Base-by-base conservation (phyloP, 2,329 filamentous ascomycete species). In the Davidsoniella virescens region DNA sequence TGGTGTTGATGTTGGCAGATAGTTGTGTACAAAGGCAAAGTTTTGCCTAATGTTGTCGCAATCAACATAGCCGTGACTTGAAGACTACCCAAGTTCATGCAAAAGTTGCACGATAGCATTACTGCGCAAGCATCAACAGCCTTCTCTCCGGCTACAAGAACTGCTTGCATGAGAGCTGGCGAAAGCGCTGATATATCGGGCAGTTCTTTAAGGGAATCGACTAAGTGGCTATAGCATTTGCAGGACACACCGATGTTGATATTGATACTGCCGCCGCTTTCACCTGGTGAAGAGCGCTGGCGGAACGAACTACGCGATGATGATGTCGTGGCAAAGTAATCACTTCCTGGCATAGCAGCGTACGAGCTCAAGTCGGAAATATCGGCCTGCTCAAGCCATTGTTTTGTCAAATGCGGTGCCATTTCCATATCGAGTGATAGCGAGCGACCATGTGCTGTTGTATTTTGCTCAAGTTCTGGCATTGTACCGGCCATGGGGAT, bases 41-140 rank as follows among this genome's bases (percentile, higher is more conserved):
- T 67, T 56, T 71, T 69, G 45, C 66, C 65, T 16, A 74, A 65
- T 17, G 73, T 61, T 0, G 70, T 72, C 0, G 67, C 68, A n/a
- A 73, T 62, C 0, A 73, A 62, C 70, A 72, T 72, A 4, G 66
- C 65, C 0, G 65, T 62, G 1, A 69, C 70, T 44, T 69, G 66
- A n/a, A 8, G 29, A 2, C 65, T 67, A 1, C 65, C 64, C 10
- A 63, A 61, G 50, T 61, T 64, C 61, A 71, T 67, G 57, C 71
- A 74, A 20, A 61, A 60, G 0, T 59, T 49, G 56, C 71, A 74
- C 17, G 61, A 59, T 3, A 74, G 62, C 67, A 73, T 70, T 1
- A 62, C 60, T 1, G 65, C 63, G 52, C 70, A 73, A n/a, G 62
- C 65, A 40, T 70, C 67, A 10, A 73, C 66, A 0, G 70, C 71